Percentiles rank a stretch among this genome's conserved stretches.
Evolutionary conservation across 2,329 filamentous ascomycete species (phyloP).

Genomic region (Chrysoporthe deuterocubensis): DNA sequence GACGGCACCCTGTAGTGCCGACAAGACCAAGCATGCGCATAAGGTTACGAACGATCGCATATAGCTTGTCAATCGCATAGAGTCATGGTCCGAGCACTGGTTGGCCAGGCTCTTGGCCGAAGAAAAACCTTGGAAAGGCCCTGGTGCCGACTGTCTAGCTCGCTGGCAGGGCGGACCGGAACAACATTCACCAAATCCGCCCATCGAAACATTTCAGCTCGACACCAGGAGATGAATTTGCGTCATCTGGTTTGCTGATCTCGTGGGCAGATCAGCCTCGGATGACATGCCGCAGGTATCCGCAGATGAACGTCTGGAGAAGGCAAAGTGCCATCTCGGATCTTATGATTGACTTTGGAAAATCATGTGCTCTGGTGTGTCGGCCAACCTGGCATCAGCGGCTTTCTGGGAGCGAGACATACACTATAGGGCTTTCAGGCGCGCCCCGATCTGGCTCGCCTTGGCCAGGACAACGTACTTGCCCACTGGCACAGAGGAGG

Average conservation of each 20-base stretch:
- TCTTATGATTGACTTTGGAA: slow-evolving; percentile 10
- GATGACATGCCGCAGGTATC: slow-evolving; percentile 13
- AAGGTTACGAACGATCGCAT: neutral
- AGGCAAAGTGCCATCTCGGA: neutral
- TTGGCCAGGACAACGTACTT: neutral
- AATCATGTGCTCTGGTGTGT: neutral
- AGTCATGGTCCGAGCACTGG: neutral
- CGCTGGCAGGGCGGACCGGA: neutral
- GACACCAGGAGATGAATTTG: neutral
- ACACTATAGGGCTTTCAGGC: neutral
- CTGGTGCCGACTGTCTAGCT: neutral
- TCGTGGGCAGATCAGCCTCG: slow-evolving; percentile 8
- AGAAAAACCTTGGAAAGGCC: slow-evolving; percentile 1
- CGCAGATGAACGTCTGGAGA: slow-evolving; percentile 2
- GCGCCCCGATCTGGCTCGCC: slow-evolving; percentile 7
- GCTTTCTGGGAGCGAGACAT: neutral
- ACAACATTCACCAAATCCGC: neutral
- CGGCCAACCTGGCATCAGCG: neutral
- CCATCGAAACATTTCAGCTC: slow-evolving; percentile 13
- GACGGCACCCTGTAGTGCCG: slow-evolving; percentile 72
- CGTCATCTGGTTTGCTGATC: slow-evolving; percentile 4
- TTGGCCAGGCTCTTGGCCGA: neutral
- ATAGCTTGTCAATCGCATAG: slow-evolving; percentile 10
- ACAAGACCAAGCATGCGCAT: slow-evolving; percentile 1
- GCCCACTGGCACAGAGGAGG: slow-evolving; percentile 1